phyloP scores from a whole-genome alignment of 208 protist species.

The Acanthamoeba lenticulata region DNA sequence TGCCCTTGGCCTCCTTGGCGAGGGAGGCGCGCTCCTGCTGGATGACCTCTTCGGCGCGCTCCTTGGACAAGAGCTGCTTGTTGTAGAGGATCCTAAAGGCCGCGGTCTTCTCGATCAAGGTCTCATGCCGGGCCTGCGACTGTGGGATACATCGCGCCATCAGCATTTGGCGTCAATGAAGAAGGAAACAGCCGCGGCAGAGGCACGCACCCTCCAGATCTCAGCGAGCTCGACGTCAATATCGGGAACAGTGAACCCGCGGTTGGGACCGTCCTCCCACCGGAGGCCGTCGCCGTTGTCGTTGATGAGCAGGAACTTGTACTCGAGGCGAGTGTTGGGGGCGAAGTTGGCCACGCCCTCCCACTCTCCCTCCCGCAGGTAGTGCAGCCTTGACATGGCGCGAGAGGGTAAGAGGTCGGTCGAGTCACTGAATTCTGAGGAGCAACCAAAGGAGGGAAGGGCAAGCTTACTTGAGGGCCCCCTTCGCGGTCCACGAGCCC shows the following conservation, averaged over 20 bases:
- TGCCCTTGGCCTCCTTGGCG: background rate
- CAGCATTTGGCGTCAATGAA: too few species aligned
- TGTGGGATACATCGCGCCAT: background rate
- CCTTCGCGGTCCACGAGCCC: background rate
- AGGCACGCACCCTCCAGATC: background rate
- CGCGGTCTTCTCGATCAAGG: constrained; percentile 12
- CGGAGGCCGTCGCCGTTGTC: background rate
- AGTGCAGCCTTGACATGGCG: background rate
- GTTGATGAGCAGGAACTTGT: constrained; percentile 29
- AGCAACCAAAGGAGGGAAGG: too few species aligned
- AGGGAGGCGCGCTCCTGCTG: background rate
- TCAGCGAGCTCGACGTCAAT: constrained; percentile 44
- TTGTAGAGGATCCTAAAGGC: background rate
- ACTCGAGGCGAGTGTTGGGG: background rate
- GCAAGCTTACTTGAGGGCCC: background rate
- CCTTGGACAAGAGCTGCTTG: constrained; percentile 3
- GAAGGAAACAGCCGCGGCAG: background rate
- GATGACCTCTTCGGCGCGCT: background rate
- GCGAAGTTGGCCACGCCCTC: background rate
- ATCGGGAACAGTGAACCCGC: constrained; percentile 7
- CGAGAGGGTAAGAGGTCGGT: too few species aligned
- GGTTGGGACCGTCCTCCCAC: constrained; percentile 32
- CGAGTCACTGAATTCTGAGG: background rate
- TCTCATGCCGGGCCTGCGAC: background rate
- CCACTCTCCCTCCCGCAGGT: constrained; percentile 24